A percentile compares a stretch with the other conserved stretches of the same genome.
Evolutionary conservation across 1,284 basidiomycete genomes (phyloP).

Genomic region (Chondrostereum purpureum): DNA sequence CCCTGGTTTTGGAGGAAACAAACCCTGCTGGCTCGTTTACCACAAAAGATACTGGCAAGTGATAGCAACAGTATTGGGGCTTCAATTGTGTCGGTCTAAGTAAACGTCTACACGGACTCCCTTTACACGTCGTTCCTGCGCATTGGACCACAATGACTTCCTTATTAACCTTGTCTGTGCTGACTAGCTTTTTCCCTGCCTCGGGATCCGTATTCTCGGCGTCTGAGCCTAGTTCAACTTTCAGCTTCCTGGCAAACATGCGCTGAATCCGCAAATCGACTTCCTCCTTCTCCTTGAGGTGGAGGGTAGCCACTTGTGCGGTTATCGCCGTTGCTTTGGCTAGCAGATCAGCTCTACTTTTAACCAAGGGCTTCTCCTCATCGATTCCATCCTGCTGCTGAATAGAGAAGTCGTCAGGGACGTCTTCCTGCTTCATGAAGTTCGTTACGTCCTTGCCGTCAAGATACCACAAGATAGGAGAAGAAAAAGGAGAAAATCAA

Average conservation of each 20-base stretch:
- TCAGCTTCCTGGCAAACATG: no score
- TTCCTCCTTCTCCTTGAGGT: not conserved
- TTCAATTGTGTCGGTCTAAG: not conserved
- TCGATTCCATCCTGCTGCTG: no score
- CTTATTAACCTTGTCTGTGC: no score
- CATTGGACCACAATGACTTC: not conserved
- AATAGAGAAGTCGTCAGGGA: no score
- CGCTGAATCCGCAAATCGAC: not conserved
- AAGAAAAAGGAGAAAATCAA: no score
- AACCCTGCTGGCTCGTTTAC: not conserved
- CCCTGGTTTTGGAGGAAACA: not conserved
- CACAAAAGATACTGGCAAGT: not conserved
- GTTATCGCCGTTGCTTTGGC: not conserved
- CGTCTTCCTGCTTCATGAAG: no score
- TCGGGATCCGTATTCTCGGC: no score
- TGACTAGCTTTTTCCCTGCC: no score
- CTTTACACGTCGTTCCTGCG: not conserved
- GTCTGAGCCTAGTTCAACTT: no score
- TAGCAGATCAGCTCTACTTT: not conserved
- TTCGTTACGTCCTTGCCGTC: no score
- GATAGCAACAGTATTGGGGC: not conserved
- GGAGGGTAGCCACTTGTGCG: not conserved
- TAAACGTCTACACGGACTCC: not conserved
- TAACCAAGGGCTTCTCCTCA: no score
- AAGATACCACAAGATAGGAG: no score